Percentiles rank a stretch among this genome's conserved stretches.
Evolutionary conservation across 225 moss, liverwort and hornwort species (phyloP).

Genomic region (Marchantia paleacea): DNA sequence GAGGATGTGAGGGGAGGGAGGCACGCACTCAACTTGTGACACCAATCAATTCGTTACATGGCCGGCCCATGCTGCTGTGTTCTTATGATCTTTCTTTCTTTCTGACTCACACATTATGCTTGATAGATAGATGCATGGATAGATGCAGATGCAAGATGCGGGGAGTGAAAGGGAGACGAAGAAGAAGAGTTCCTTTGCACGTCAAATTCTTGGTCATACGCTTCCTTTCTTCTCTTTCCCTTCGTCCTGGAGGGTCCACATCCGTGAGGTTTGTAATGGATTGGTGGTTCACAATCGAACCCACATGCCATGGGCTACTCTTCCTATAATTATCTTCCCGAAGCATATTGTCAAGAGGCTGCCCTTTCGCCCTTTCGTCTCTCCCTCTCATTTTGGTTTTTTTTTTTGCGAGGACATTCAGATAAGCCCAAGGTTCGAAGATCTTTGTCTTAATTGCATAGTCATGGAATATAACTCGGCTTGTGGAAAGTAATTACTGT

Average conservation of each 20-base stretch:
- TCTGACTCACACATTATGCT: not conserved
- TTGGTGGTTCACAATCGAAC: not conserved
- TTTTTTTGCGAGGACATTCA: not conserved
- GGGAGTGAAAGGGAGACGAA: not conserved
- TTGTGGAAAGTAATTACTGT: no score
- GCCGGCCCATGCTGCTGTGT: not conserved
- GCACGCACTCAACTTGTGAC: not conserved
- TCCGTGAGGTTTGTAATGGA: not conserved
- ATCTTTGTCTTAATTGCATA: not conserved
- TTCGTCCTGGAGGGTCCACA: conserved; percentile 2
- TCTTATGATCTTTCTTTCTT: not conserved
- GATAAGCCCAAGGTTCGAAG: not conserved
- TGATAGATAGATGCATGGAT: not conserved
- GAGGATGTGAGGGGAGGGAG: not conserved
- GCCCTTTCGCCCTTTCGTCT: not conserved
- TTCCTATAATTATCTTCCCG: not conserved
- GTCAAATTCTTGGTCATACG: not conserved
- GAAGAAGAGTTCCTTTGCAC: not conserved
- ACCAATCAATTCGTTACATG: not conserved
- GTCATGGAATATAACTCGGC: not conserved
- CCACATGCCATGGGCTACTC: not conserved
- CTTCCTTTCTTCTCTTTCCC: not conserved
- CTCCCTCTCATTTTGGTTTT: not conserved
- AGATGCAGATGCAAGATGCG: not conserved
- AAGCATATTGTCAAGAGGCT: not conserved